Base-by-base conservation (phyloP, 139 green algal genomes). In the Coelastrella sp. region DNA sequence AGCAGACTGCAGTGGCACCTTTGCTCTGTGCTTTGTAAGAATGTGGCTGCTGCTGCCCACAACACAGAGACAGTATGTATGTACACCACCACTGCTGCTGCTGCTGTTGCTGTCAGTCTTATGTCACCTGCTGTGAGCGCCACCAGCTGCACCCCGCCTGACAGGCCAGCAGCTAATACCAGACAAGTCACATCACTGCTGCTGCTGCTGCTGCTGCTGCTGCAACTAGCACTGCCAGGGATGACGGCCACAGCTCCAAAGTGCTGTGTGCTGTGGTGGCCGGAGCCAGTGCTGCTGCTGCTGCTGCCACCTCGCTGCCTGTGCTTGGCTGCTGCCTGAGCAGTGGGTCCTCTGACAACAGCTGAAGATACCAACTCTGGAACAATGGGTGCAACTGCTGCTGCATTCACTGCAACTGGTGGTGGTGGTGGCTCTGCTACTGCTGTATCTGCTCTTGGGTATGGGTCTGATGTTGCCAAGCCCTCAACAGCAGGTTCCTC, bases 201-300 rank as follows among this genome's bases (percentile, higher is more conserved):
- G 14, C 57, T 20, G 19, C 58, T 83, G 73, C 73, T 17, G 60
- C 81, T 87, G 81, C 81, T 87, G 57, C 58, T 87, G 81, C 85
- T 83, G 72, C 85, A 14, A 20, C 65, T 72, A 27, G 70, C 56
- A 24, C 73, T 89, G 85, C 73, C 58, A 74, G 85, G 84, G 19
- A 88, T 20, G 6, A 81, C 11, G 7, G 84, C 68, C 15, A 66
- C 59, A 57, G 82, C 85, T 10, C 7, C 72, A 72, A 83, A 89
- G 14, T 82, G 24, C 57, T 79, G 79, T 56, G 56, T 83, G 70
- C 85, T 82, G 56, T 87, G 72, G 72, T 75, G 68, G 56, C 49
- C 84, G 4, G 14, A n/a, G 22, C 82, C 19, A 63, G 14, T 84
- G 85, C 73, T 76, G 85, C 73, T 83, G 73, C 73, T 83, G 85